Evolutionary conservation across 192 early-diverging fungal genomes (phyloP), one percentile per base, ranked within the genome.

Genomic region (Backusella parvicylindrica): DNA sequence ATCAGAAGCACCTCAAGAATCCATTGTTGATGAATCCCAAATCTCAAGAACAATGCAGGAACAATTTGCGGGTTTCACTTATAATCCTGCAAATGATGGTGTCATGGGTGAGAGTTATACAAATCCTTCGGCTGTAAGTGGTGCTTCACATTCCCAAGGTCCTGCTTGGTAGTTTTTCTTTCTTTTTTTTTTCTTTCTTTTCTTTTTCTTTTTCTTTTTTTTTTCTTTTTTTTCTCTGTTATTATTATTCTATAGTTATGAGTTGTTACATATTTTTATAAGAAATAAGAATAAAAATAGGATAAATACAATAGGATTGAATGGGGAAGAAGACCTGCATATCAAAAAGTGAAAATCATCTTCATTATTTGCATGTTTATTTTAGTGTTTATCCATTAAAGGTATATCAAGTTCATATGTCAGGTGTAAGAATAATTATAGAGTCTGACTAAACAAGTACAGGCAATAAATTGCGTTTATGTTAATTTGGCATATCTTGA

Each of bases 31-130:
- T 30, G 89, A 89, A 69, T 88, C 90, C 6, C 93, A 92, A 71
- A 86, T 99, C 43, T 94, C 95, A 12, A 92, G 94, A 82, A 93
- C 92, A 16, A 89, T 97, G 68, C 97, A 99, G 82, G 84, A 93
- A 71, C 97, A 99, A 86, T 99, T 99, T 86, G 91, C 86, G 47
- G 97, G 97, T 9, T 99, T 98, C 78, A 96, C 94, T 1, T 98
- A 94, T 73, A 91, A 94, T 76, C 87, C 87, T 49, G 87, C 86
- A 50, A 87, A 90, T 71, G 92, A 92, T 64, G 92, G 92, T 21
- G 88, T 92, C 37, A 88, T 94, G 84, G 81, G 83, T 23, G 84
- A 82, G 31, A 86, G 84, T 56, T 79, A 73, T 60, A 77, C 76
- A 37, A 32, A 41, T 7, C 32, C 74, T 26, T 64, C 40, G 1